phyloP scores from a whole-genome alignment of 164 flowering plant species.

The Kalanchoe fedtschenkoi region DNA sequence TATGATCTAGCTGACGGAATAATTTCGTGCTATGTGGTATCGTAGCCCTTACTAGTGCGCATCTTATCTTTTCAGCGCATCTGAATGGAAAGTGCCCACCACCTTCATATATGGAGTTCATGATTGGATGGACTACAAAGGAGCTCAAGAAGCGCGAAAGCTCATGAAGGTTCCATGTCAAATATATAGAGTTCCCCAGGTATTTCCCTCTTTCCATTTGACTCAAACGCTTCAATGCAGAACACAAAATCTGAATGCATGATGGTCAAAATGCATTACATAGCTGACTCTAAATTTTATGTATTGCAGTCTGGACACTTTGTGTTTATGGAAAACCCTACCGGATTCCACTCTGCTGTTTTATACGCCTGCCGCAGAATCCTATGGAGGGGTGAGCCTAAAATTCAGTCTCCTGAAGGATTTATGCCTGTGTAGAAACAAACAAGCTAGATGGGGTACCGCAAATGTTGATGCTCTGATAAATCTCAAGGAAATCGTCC shows the following conservation, averaged over 20 bases:
- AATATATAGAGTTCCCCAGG: slow-evolving; percentile 88
- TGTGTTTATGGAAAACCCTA: slow-evolving; percentile 69
- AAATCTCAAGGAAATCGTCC: no score
- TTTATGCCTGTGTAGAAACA: slow-evolving; percentile 34
- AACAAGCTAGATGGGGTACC: slow-evolving; percentile 10
- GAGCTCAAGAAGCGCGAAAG: slow-evolving; percentile 83
- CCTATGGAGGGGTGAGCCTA: slow-evolving; percentile 25
- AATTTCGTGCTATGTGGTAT: not conserved
- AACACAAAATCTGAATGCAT: not conserved
- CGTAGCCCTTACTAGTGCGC: not conserved
- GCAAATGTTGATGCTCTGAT: no score
- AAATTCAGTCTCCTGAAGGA: slow-evolving; percentile 43
- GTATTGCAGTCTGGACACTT: slow-evolving; percentile 80
- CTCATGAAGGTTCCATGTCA: slow-evolving; percentile 89
- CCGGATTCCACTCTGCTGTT: slow-evolving; percentile 70
- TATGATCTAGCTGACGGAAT: not conserved
- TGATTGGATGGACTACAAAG: slow-evolving; percentile 95
- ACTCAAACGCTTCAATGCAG: not conserved
- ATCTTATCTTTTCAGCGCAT: slow-evolving; percentile 48
- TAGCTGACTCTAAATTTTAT: not conserved
- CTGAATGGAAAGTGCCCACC: slow-evolving; percentile 96
- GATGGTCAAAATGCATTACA: not conserved
- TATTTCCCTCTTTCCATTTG: slow-evolving; percentile 19
- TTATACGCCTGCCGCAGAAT: slow-evolving; percentile 65
- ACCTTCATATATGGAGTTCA: slow-evolving; percentile 76